Conservation (phyloP, 1,139 yeast genomes). For the Zygotorulaspora mrakii region DNA sequence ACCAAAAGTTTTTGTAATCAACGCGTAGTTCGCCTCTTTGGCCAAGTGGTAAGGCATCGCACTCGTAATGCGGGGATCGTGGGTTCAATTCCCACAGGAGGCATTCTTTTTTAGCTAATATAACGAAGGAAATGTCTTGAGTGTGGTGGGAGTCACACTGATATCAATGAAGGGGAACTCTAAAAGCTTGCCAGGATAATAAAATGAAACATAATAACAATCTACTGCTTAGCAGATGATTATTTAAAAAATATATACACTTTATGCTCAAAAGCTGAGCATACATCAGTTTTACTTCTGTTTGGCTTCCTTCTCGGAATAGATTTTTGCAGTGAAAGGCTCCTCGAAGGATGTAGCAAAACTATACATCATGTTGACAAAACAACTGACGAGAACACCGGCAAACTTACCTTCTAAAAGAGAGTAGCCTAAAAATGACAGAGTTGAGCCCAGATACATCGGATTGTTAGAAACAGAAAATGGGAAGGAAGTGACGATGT, state of each 20-base stretch:
- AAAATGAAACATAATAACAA: too few relatives aligned
- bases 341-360: constrained; percentile 87
- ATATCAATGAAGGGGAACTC: too few relatives aligned
- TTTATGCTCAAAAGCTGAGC: too few relatives aligned
- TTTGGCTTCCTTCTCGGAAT: constrained; percentile 57
- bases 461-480: constrained; percentile 89
- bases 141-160: too few relatives aligned
- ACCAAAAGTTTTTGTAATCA: too few relatives aligned
- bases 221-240: too few relatives aligned
- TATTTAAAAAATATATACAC: background rate
- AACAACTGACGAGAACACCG: constrained; percentile 65
- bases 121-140: too few relatives aligned
- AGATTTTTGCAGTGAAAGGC: constrained; percentile 90
- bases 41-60: constrained; percentile 67
- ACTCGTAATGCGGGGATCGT: constrained; percentile 64
- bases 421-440: constrained; percentile 88
- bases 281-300: constrained; percentile 12
- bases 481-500: constrained; percentile 91
- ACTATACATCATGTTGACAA: constrained; percentile 77
- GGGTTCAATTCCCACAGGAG: constrained; percentile 59
- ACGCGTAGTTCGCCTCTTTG: constrained; percentile 38
- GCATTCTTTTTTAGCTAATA: constrained; percentile 38
- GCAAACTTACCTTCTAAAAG: constrained; percentile 87
- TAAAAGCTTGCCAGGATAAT: too few relatives aligned
- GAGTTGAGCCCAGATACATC: constrained; percentile 90